Percentiles rank a stretch among this genome's conserved stretches.
phyloP scores from a whole-genome alignment of 2,329 filamentous ascomycete genomes.

The Colletotrichum orbiculare region DNA sequence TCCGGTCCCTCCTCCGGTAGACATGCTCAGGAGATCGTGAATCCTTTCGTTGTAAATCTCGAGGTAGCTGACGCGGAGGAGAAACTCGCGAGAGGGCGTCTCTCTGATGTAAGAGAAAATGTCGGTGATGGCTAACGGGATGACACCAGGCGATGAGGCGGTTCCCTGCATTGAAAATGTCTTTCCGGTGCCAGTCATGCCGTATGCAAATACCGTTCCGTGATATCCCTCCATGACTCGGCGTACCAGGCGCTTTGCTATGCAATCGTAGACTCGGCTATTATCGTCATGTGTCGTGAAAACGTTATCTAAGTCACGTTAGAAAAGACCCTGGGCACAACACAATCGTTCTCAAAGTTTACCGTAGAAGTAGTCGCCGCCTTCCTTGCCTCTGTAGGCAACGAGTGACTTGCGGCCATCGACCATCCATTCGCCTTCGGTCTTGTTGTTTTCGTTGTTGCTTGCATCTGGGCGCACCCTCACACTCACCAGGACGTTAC shows the following conservation, averaged over 20 bases:
- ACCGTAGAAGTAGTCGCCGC: conserved; percentile 94
- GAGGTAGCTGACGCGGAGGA: conserved; percentile 95
- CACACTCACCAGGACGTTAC: conserved; percentile 96
- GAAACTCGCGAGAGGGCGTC: conserved; percentile 92
- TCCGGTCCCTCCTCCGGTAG: conserved; percentile 65
- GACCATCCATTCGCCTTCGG: conserved; percentile 90
- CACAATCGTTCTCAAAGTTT: conserved; percentile 44
- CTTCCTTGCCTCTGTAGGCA: conserved; percentile 87
- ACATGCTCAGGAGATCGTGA: conserved; percentile 87
- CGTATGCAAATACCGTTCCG: conserved; percentile 97
- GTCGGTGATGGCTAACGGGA: conserved; percentile 95
- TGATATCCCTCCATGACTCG: conserved; percentile 99
- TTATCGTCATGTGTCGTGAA: conserved; percentile 96
- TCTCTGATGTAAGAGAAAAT: conserved; percentile 99
- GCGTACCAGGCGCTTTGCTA: conserved; percentile 91
- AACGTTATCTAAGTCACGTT: conserved; percentile 80
- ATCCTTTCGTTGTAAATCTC: conserved; percentile 99
- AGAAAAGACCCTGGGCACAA: conserved; percentile 25
- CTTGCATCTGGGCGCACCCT: conserved; percentile 87
- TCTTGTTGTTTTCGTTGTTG: conserved; percentile 65
- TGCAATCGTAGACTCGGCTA: conserved; percentile 91
- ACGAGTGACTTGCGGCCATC: conserved; percentile 86
- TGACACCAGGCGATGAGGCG: conserved; percentile 93
- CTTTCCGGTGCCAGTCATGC: conserved; percentile 98
- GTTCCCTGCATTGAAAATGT: conserved; percentile 99